Conservation (phyloP, 306 rosid species). For the Quercus robur region DNA sequence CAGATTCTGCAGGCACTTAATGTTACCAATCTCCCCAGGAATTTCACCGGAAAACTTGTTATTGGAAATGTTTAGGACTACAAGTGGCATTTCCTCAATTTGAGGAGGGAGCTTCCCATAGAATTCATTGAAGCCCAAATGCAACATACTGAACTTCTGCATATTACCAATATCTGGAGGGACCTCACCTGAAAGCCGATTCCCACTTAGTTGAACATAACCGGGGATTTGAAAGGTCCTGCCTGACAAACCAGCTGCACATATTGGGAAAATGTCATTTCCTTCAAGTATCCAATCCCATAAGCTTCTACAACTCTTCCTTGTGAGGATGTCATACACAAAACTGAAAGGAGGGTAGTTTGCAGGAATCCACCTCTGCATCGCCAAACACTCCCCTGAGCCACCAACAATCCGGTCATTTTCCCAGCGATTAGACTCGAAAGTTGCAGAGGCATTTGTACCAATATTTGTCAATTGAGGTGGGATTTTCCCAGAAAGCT, state of each 20-base stretch:
- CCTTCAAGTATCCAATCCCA: conserved; percentile 84
- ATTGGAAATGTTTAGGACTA: conserved; percentile 54
- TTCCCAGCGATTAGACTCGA: conserved; percentile 40
- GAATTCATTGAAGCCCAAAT: conserved; percentile 60
- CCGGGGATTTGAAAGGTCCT: conserved; percentile 56
- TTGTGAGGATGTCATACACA: conserved; percentile 63
- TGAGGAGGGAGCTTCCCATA: conserved; percentile 65
- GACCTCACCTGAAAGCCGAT: conserved; percentile 64
- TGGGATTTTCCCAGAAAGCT: conserved; percentile 61
- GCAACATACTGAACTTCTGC: conserved; percentile 67
- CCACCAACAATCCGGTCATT: conserved; percentile 37
- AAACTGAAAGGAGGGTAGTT: conserved; percentile 93
- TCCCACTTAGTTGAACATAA: conserved; percentile 75
- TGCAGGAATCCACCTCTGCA: conserved; percentile 97
- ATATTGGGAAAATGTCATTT: conserved; percentile 54
- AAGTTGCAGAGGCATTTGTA: conserved; percentile 49
- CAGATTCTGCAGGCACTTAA: conserved; percentile 63
- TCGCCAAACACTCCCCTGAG: conserved; percentile 81
- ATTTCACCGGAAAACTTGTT: conserved; percentile 80
- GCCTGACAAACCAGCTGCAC: conserved; percentile 38
- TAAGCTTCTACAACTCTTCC: conserved; percentile 72
- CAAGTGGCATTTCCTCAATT: conserved; percentile 53
- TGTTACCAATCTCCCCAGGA: conserved; percentile 51
- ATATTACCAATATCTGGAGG: conserved; percentile 64
- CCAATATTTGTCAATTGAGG: conserved; percentile 67